Percentiles rank a stretch among this genome's conserved stretches.
Conservation (phyloP, 148 eudicot species). For the Gaultheria prostrata region DNA sequence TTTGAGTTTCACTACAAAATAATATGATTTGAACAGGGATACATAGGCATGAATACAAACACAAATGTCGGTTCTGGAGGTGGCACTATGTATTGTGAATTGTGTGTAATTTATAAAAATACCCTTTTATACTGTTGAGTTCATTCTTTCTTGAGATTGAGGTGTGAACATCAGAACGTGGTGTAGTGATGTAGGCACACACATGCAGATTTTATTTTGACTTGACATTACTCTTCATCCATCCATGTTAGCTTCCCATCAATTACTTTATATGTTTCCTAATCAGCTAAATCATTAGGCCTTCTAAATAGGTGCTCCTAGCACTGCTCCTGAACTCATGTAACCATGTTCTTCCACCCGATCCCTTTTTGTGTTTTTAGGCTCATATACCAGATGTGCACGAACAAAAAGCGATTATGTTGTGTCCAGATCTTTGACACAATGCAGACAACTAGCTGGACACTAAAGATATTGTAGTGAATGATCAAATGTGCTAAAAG, state of each 20-base stretch:
- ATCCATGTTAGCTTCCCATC: background rate
- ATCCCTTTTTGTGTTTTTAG: background rate
- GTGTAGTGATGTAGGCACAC: background rate
- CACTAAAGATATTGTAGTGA: background rate
- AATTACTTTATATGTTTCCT: background rate
- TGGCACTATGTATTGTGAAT: background rate
- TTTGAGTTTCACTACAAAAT: background rate
- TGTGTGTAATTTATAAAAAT: background rate
- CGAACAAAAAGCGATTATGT: background rate
- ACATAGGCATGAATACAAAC: slow-evolving; percentile 1
- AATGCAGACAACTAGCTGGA: background rate
- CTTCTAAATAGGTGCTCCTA: background rate
- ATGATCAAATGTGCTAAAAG: background rate
- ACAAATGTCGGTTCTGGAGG: background rate
- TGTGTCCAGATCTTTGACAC: background rate
- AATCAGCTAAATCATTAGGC: background rate
- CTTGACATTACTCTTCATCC: background rate
- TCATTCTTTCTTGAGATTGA: background rate
- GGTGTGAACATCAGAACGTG: background rate
- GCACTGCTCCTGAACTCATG: background rate
- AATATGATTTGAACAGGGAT: background rate
- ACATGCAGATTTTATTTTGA: background rate
- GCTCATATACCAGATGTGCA: background rate
- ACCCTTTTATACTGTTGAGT: background rate
- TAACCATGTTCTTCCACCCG: background rate